A percentile compares a stretch with the other conserved stretches of the same genome.
These are phyloP conservation scores for Cryptococcus wingfieldii DNA, from an alignment of 1,284 basidiomycete species.

Conservation along the genomic window DNA sequence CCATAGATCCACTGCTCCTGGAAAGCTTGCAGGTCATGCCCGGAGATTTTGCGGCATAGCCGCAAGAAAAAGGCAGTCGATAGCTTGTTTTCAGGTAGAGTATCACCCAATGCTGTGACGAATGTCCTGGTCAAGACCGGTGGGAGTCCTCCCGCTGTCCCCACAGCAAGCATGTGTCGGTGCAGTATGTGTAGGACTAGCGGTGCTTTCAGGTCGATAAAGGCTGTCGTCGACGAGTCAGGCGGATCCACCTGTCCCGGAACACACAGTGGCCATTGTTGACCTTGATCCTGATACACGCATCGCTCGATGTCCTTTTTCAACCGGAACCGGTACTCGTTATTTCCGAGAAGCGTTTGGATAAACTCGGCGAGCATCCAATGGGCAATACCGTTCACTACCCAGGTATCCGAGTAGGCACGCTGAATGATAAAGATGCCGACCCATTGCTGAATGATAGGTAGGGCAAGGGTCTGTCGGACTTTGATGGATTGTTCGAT, in stretches of 20 bases:
- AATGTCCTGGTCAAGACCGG: constrained; percentile 94
- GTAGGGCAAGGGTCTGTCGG: constrained; percentile 77
- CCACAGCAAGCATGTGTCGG: constrained; percentile 85
- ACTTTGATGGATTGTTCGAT: constrained; percentile 94
- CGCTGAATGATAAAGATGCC: constrained; percentile 95
- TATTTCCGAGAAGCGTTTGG: constrained; percentile 84
- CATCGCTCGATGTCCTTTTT: constrained; percentile 98
- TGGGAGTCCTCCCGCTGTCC: constrained; percentile 88
- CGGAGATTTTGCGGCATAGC: constrained; percentile 88
- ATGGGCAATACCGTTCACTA: constrained; percentile 85
- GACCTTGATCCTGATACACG: constrained; percentile 78
- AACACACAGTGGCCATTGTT: constrained; percentile 90
- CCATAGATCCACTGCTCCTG: constrained; percentile 99
- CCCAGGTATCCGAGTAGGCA: constrained; percentile 93
- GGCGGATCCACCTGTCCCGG: constrained; percentile 77
- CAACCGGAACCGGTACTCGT: constrained; percentile 92
- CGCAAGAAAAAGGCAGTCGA: constrained; percentile 88
- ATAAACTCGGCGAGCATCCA: constrained; percentile 89
- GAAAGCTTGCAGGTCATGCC: constrained; percentile 82
- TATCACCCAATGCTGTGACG: constrained; percentile 87
- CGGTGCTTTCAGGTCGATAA: constrained; percentile 92
- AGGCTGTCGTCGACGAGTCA: constrained; percentile 68
- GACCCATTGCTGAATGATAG: constrained; percentile 92
- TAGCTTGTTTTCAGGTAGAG: constrained; percentile 76
- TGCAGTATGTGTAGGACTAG: constrained; percentile 95